These are phyloP conservation scores for Staphylotrichum tortipilum DNA, from an alignment of 495 filamentous ascomycete species.

Conservation along the genomic window DNA sequence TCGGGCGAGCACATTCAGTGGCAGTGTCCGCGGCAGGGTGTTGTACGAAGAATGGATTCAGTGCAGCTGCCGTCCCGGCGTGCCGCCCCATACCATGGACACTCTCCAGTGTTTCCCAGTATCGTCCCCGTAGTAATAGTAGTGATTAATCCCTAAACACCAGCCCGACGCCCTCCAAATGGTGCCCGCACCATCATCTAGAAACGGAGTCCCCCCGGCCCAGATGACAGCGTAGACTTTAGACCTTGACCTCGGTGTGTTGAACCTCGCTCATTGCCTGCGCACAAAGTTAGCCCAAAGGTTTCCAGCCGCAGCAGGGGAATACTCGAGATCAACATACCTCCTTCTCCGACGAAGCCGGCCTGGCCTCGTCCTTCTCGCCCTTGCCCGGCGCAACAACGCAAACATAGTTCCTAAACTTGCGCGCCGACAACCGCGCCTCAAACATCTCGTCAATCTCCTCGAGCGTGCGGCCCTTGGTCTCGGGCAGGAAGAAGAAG, in stretches of 20 bases:
- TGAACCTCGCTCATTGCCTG: background rate
- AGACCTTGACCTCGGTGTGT: background rate
- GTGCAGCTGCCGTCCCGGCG: no score
- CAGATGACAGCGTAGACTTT: background rate
- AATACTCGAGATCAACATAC: background rate
- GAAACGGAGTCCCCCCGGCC: background rate
- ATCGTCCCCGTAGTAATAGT: no score
- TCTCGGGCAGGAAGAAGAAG: constrained; percentile 47
- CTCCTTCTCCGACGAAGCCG: constrained; percentile 7
- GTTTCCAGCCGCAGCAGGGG: no score
- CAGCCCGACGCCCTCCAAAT: no score
- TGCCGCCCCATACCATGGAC: no score
- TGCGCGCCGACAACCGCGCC: constrained; percentile 36
- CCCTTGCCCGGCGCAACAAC: constrained; percentile 2
- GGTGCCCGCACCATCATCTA: no score
- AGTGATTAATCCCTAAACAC: no score
- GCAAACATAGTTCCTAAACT: constrained; percentile 31
- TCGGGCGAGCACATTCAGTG: no score
- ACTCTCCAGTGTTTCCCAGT: no score
- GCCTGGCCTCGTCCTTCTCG: background rate
- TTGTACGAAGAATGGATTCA: no score
- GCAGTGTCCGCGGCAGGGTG: no score
- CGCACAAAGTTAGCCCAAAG: background rate
- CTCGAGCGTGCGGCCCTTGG: constrained; percentile 48
- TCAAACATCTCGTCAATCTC: constrained; percentile 53